Base-by-base conservation (phyloP, 1,284 basidiomycete species). In the Schizopora paradoxa region DNA sequence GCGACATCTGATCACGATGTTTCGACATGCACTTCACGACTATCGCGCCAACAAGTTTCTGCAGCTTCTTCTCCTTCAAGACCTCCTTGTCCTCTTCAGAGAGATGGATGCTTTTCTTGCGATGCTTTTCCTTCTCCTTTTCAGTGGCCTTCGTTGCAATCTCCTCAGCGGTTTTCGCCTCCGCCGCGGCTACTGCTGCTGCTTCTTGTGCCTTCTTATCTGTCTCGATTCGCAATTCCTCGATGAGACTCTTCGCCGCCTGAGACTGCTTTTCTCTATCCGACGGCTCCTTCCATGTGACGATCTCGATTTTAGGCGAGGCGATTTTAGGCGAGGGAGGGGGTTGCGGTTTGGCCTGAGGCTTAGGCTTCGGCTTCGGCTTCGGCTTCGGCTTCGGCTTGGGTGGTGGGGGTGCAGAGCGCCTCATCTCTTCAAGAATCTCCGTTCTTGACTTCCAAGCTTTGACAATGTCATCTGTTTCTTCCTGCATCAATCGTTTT, bases 1-100 rank as follows among this genome's bases (percentile, higher is more conserved):
- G 77, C 46, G 90, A 85, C 66, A 98, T 76, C 48, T 81, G 69
- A 47, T 85, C 76, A 54, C 82, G 77, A 62, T 96, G 84, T 67
- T 93, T 95, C 43, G 85, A 89, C 89, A 98, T 91, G 50, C 74
- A 81, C 61, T 82, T 85, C 31, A 99, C 95, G 23, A 98, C 94
- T 2, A 96, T 76, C 11, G 83, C 82, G 18, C 92, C 88, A 6
- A 99, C 80, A 18, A 97, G 73, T 63, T 91, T 91, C 54, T 82
- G 64, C 52, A 97, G 63, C 54, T 78, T 69, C 72, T 90, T 93
- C 66, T 94, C 90, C 69, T 89, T 92, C 47, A 73, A 70, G 7
- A 70, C 73, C 56, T 84, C 78, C 61, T 72, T 78, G 56, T 80
- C 76, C 56, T 82, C 76, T 46, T 68, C 64, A 37, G 72, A 63